Evolutionary conservation across 2,329 filamentous ascomycete genomes (phyloP).

Genomic region (Cytospora piceae): DNA sequence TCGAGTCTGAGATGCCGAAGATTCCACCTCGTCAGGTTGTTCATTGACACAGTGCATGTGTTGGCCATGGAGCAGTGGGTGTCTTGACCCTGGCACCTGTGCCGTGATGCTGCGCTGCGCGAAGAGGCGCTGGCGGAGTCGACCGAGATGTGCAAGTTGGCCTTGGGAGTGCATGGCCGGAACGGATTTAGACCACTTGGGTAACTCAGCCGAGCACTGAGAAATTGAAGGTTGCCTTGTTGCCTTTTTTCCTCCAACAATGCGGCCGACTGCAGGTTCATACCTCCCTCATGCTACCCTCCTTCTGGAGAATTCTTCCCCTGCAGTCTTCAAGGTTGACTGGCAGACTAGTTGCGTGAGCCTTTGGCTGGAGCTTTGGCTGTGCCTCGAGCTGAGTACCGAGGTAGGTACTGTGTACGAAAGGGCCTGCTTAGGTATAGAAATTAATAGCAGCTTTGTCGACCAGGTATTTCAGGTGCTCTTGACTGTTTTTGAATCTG

Average conservation of each 20-base stretch:
- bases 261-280: background rate
- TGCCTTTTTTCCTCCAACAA: conserved; percentile 6
- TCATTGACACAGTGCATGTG: background rate
- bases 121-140: conserved; percentile 4
- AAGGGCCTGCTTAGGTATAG: background rate
- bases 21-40: background rate
- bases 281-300: background rate
- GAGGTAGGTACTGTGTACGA: too few species aligned
- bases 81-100: background rate
- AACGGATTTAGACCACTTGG: conserved; percentile 1
- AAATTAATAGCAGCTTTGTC: background rate
- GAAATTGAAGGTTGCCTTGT: background rate
- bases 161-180: background rate
- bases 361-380: background rate
- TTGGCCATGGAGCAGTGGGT: background rate
- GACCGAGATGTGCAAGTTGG: conserved; percentile 11
- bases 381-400: too few species aligned
- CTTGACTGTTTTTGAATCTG: background rate
- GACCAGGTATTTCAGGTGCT: background rate
- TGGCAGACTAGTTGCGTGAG: background rate
- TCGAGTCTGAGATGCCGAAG: background rate
- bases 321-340: background rate
- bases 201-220: too few species aligned
- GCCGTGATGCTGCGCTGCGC: background rate
- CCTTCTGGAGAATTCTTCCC: background rate